These are phyloP conservation scores for Xerocomellus intermedius DNA, from an alignment of 768 basidiomycete species.

Conservation along the genomic window DNA sequence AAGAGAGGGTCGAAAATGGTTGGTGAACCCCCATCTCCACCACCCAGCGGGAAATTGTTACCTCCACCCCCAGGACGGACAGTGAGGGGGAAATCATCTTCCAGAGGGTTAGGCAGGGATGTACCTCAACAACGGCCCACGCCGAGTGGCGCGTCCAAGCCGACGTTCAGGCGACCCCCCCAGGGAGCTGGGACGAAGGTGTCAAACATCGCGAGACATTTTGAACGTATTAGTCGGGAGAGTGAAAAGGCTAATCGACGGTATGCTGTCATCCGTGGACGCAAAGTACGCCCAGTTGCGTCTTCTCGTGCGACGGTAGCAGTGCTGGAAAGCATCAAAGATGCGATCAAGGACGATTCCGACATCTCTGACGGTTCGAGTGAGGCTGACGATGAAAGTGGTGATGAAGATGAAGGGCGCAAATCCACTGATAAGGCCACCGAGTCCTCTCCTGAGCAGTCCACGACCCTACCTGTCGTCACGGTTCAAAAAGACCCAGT, in stretches of 20 bases:
- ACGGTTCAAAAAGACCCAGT: constrained; percentile 8
- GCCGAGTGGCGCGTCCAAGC: constrained; percentile 39
- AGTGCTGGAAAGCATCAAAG: constrained; percentile 84
- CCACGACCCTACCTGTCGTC: constrained; percentile 27
- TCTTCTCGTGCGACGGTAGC: constrained; percentile 86
- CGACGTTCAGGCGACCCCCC: constrained; percentile 53
- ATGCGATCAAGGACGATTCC: constrained; percentile 86
- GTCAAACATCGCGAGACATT: constrained; percentile 85
- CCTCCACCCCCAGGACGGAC: constrained; percentile 35
- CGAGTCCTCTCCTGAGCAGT: constrained; percentile 34
- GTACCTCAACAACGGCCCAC: constrained; percentile 42
- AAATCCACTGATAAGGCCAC: constrained; percentile 27
- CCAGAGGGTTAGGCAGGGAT: constrained; percentile 38
- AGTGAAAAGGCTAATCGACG: constrained; percentile 71
- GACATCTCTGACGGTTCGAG: constrained; percentile 66
- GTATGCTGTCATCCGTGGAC: constrained; percentile 84
- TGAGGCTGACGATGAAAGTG: constrained; percentile 68
- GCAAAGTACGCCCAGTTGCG: constrained; percentile 86
- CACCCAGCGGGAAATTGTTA: constrained; percentile 20
- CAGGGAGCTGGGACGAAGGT: constrained; percentile 65
- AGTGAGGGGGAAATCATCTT: constrained; percentile 36
- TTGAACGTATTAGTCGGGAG: constrained; percentile 79
- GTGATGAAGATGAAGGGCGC: constrained; percentile 51
- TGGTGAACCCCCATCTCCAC: constrained; percentile 37
- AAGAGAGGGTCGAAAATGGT: constrained; percentile 46